Conservation (phyloP, 208 protist species). For the Acanthamoeba lenticulata region DNA sequence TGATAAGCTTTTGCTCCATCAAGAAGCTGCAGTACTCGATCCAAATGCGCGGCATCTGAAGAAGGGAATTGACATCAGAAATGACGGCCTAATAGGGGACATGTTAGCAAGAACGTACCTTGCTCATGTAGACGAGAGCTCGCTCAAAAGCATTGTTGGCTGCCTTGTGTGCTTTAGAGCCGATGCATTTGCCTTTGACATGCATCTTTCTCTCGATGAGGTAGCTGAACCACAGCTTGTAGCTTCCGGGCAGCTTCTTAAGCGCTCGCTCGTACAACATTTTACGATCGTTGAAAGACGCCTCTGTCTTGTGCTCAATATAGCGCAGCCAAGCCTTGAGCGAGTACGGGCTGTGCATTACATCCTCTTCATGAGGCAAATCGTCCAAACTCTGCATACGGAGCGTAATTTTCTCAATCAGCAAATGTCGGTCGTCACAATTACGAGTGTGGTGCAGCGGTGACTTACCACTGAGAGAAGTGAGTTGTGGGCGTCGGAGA, state of each 20-base stretch:
- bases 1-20: constrained; percentile 78
- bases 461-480: background rate
- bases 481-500: background rate
- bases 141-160: constrained; percentile 87
- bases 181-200: constrained; percentile 63
- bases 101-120: constrained; percentile 70
- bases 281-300: background rate
- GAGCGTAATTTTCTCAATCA: too few relatives aligned
- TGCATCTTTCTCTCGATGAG: constrained; percentile 64
- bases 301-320: background rate
- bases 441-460: too few relatives aligned
- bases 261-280: constrained; percentile 86
- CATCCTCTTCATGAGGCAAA: constrained; percentile 60
- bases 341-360: constrained; percentile 12
- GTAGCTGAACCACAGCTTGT: constrained; percentile 89
- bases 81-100: background rate
- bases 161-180: constrained; percentile 76
- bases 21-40: constrained; percentile 91
- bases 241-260: constrained; percentile 81
- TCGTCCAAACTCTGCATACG: constrained; percentile 28
- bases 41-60: constrained; percentile 94
- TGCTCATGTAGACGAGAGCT: constrained; percentile 89
- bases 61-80: background rate
- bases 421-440: too few relatives aligned
- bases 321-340: constrained; percentile 57